Conservation (phyloP, 1,284 basidiomycete species). For the Peniophora sp. region DNA sequence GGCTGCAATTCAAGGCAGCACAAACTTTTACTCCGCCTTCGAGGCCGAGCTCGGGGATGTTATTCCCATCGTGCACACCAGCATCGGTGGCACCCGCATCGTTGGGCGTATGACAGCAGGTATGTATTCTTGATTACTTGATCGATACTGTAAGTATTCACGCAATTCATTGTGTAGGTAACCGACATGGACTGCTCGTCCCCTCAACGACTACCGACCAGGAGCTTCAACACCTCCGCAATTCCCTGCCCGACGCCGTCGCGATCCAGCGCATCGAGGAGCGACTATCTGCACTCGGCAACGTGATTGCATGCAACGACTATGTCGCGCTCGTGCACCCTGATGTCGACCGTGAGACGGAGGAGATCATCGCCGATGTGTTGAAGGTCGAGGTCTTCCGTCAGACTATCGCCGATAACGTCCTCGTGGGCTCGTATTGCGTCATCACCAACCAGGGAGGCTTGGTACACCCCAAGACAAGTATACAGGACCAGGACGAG, state of each 20-base stretch:
- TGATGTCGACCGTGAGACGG: constrained; percentile 96
- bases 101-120: constrained; percentile 91
- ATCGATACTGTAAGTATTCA: background rate
- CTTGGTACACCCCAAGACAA: constrained; percentile 95
- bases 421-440: constrained; percentile 94
- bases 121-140: constrained; percentile 23
- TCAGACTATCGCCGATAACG: constrained; percentile 95
- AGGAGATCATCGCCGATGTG: constrained; percentile 99
- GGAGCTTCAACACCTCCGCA: constrained; percentile 95
- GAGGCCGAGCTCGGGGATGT: constrained; percentile 92
- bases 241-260: constrained; percentile 88
- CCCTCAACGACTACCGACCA: constrained; percentile 96
- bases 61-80: constrained; percentile 95
- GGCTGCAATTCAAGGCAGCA: constrained; percentile 86
- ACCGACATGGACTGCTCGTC: constrained; percentile 93
- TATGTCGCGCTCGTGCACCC: constrained; percentile 96
- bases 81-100: constrained; percentile 93
- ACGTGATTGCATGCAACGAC: constrained; percentile 98
- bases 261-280: constrained; percentile 96
- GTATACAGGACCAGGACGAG: constrained; percentile 96
- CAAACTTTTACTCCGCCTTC: constrained; percentile 98
- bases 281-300: constrained; percentile 91
- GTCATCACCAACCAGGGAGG: constrained; percentile 95
- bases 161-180: constrained; percentile 47
- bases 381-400: constrained; percentile 99